These are phyloP conservation scores for Albifimbria verrucaria DNA, from an alignment of 2,329 filamentous ascomycete genomes.

Conservation along the genomic window DNA sequence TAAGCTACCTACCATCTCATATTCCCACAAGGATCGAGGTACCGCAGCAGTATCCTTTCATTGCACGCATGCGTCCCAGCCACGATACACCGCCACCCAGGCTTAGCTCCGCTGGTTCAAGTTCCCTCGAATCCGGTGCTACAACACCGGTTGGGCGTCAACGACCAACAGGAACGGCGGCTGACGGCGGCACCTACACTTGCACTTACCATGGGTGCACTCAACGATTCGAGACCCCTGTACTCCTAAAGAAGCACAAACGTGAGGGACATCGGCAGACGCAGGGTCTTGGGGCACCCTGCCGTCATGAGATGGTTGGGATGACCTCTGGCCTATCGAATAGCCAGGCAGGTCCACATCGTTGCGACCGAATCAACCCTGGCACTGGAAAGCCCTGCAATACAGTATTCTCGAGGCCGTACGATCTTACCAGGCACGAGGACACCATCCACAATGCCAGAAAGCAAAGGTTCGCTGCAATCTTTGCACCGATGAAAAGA, in stretches of 20 bases:
- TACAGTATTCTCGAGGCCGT: slow-evolving; percentile 89
- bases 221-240: slow-evolving; percentile 81
- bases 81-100: no score
- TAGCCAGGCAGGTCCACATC: no score
- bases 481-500: slow-evolving; percentile 93
- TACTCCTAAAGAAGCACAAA: slow-evolving; percentile 90
- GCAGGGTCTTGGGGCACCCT: slow-evolving; percentile 36
- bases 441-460: slow-evolving; percentile 95
- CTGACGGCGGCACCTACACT: no score
- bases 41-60: no score
- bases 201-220: no score
- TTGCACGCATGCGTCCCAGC: no score
- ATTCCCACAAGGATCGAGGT: no score
- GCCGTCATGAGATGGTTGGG: slow-evolving; percentile 28
- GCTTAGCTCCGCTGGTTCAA: no score
- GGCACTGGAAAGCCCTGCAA: slow-evolving; percentile 93
- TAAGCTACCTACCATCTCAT: slow-evolving; percentile 39
- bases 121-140: no score
- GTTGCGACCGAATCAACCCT: slow-evolving; percentile 87
- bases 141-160: no score
- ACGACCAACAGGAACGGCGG: no score
- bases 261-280: slow-evolving; percentile 83
- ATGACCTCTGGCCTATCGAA: no score
- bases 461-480: slow-evolving; percentile 91
- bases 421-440: slow-evolving; percentile 94